A percentile compares a stretch with the other conserved stretches of the same genome.
Evolutionary conservation across 768 basidiomycete genomes (phyloP).

Genomic region (Mycena albidolilacea): DNA sequence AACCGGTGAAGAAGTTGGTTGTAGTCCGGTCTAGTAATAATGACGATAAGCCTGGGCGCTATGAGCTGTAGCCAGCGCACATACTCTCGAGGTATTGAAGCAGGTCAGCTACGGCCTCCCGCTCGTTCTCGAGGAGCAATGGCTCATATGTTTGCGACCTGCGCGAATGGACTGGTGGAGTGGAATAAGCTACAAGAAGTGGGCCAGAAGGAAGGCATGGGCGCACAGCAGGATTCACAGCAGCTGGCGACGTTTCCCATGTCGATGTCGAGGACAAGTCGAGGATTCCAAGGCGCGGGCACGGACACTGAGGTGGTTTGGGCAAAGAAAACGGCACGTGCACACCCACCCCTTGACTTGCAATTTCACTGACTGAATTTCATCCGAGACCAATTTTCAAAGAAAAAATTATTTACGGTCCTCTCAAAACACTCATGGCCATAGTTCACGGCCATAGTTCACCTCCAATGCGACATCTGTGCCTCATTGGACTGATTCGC

Average conservation of each 20-base stretch:
- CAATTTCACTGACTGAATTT: neutral
- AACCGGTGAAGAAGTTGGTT: conserved; percentile 98
- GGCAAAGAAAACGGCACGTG: conserved; percentile 1
- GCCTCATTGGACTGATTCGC: conserved; percentile 17
- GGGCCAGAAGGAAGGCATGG: conserved; percentile 12
- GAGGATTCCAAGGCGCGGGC: conserved; percentile 7
- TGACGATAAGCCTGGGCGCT: conserved; percentile 20
- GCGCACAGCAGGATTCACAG: conserved; percentile 88
- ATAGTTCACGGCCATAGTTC: neutral
- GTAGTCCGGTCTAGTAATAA: conserved; percentile 88
- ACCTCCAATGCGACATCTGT: neutral
- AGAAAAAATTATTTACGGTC: neutral
- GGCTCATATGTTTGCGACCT: conserved; percentile 92
- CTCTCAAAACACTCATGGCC: neutral
- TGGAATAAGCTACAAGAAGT: conserved; percentile 41
- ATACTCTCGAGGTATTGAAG: conserved; percentile 97
- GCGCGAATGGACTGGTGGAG: conserved; percentile 77
- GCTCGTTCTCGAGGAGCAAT: conserved; percentile 90
- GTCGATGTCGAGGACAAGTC: conserved; percentile 13
- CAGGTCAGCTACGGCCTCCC: conserved; percentile 97
- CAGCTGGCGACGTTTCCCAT: conserved; percentile 89
- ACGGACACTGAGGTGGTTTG: conserved; percentile 9
- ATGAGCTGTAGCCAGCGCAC: conserved; percentile 48
- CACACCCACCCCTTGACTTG: neutral
- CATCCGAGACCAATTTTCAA: neutral